Evolutionary conservation across 352 stramenopile species (phyloP), one percentile per base, ranked within the genome.

Genomic region (Phytophthora aleatoria): DNA sequence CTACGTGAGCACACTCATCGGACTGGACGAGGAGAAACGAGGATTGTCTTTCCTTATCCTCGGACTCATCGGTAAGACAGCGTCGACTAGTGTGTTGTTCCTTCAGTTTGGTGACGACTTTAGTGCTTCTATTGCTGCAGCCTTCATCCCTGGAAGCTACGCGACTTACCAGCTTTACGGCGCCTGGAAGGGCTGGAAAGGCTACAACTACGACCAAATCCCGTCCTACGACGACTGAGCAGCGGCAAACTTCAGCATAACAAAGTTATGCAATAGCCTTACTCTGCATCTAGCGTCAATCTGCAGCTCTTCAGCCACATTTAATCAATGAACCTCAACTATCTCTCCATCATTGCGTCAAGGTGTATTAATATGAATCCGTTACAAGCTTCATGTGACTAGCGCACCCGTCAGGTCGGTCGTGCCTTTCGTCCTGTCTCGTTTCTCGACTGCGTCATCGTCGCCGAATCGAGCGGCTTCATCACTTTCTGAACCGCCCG

Each of bases 131-230:
- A 7, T 44, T 52, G 28, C 20, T 16, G n/a, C 59, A 95, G 87
- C 87, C 8, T 95, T 95, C 60, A 90, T 95, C 26, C 87, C 87
- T 1, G 87, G 87, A 4, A 91, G 79, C 72, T 95, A 95, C 59
- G 87, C 87, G 49, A 84, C 72, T 11, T 79, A 76, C 57, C 84
- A 93, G 64, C 77, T 95, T 12, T 95, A 93, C 60, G 87, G 87
- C 1, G 82, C 77, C 28, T 95, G 74, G 74, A 90, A 92, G 59
- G 87, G 85, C 50, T 95, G 87, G 87, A 87, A 88, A 55, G 87
- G 87, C 55, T 95, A 92, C 73, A 58, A 89, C 64, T 95, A 93
- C 74, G 85, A 78, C 66, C 83, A 95, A 54, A 80, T 95, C 47
- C 85, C 87, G 38, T 94, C 85, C 41, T 95, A 93, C 61, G 87